Base-by-base conservation (phyloP, 2,329 filamentous ascomycete species). In the Trichoderma simmonsii region DNA sequence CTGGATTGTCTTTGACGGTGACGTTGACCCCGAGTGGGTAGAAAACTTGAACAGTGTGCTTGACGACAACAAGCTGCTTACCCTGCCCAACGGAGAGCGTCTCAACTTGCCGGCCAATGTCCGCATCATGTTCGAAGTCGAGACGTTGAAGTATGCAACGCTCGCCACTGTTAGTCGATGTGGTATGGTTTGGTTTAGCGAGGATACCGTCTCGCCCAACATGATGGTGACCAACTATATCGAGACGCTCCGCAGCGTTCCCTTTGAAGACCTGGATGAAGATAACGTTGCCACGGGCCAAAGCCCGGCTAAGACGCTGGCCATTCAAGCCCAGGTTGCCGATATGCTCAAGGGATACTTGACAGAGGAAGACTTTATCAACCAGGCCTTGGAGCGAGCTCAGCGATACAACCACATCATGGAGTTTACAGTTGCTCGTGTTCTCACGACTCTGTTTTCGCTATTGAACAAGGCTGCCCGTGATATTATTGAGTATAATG, bases 121-220 rank as follows among this genome's bases (percentile, higher is more conserved):
- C 30, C 93, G 97, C 76, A 97, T 99, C 83, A 98, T 99, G 95
- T 99, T 99, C 78, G 96, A 99, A 84, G 96, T 99, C 43, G 97
- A 99, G 84, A 98, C 92, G 3, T 86, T 99, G 73, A 97, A 97
- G 80, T 99, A 99, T 80, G 96, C 96, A 48, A 99, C 96, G 0
- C 89, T 99, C 59, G 96, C 96, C 71, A 99, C 96, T n/a, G 96
- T 99, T 79, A 97, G 93, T 90, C 94, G 96, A 84, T 99, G 96
- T 81, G 96, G 96, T 87, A 99, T 99, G 96, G 97, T 99, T 15
- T 99, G 96, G 96, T 99, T 98, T 84, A 99, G 94, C 80, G 95
- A 98, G 78, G 97, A 99, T 79, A 98, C 95, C 32, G 95, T 99
- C 54, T 95, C 94, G 36, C 89, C 95, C 1, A 89, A 88, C 75